A percentile compares a stretch with the other conserved stretches of the same genome.
Conservation (phyloP, 2,329 filamentous ascomycete species). For the Aspergillus niger region DNA sequence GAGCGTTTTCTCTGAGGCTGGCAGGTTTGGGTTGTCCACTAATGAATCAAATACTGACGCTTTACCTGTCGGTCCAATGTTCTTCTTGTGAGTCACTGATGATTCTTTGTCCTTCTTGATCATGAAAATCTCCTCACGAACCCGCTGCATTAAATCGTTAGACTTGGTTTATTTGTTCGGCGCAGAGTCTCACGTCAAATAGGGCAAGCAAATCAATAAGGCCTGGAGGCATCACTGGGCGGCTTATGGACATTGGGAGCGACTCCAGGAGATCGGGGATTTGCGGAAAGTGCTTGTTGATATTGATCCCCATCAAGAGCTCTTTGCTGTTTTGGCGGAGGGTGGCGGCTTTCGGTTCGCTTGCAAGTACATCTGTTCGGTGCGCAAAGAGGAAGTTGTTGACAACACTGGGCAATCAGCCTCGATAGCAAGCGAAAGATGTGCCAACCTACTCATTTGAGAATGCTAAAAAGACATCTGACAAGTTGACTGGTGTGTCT, state of each 20-base stretch:
- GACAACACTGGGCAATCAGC: conserved; percentile 25
- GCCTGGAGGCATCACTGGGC: conserved; percentile 2
- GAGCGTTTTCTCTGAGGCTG: conserved; percentile 30
- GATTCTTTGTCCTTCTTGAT: conserved; percentile 17
- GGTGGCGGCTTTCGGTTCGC: conserved; percentile 26
- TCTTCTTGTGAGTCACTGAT: background rate
- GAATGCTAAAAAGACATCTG: conserved; percentile 25
- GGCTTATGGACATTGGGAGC: conserved; percentile 3
- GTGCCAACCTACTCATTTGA: conserved; percentile 3
- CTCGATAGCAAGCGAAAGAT: background rate
- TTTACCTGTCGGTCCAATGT: conserved; percentile 16
- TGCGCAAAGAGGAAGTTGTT: conserved; percentile 33
- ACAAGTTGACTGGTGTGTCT: conserved; percentile 23
- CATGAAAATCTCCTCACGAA: conserved; percentile 15
- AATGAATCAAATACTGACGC: conserved; percentile 33
- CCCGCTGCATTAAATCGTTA: background rate
- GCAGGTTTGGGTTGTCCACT: conserved; percentile 27
- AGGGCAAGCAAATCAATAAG: conserved; percentile 3
- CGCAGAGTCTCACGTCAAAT: background rate
- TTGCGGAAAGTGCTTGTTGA: conserved; percentile 37
- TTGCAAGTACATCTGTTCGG: conserved; percentile 26
- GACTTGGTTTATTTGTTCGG: background rate
- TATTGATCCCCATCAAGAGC: conserved; percentile 32
- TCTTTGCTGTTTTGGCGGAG: conserved; percentile 31
- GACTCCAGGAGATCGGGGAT: conserved; percentile 27